Conservation (phyloP, 345 rosid genomes). For the Punica granatum region DNA sequence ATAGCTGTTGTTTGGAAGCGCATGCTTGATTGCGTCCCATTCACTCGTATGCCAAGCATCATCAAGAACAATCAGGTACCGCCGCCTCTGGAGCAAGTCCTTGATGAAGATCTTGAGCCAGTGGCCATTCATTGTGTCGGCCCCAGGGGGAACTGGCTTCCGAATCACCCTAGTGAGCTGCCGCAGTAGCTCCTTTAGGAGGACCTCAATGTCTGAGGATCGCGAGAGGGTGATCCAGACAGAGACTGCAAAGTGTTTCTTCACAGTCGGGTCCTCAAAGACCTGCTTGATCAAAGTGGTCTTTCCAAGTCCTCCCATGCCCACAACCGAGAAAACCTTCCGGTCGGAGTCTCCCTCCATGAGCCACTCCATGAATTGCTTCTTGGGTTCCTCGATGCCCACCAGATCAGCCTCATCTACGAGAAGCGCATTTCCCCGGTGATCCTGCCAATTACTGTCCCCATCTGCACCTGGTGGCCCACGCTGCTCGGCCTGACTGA, state of each 20-base stretch:
- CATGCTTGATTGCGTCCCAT: conserved; percentile 30
- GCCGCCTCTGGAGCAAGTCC: conserved; percentile 14
- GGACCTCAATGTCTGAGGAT: conserved; percentile 16
- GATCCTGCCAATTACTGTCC: conserved; percentile 11
- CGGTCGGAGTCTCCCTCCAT: conserved; percentile 6
- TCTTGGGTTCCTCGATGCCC: conserved; percentile 26
- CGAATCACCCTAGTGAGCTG: conserved; percentile 19
- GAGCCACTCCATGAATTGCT: conserved; percentile 16
- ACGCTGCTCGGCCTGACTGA: conserved; percentile 9
- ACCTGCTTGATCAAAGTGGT: conserved; percentile 35
- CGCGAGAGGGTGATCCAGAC: conserved; percentile 30
- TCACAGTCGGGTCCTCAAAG: conserved; percentile 18
- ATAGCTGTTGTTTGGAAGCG: conserved; percentile 16
- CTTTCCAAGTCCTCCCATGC: conserved; percentile 41
- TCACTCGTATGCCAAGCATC: conserved; percentile 22
- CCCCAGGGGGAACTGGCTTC: conserved; percentile 20
- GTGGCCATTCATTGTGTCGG: conserved; percentile 17
- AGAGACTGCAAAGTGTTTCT: conserved; percentile 14
- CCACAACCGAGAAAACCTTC: conserved; percentile 21
- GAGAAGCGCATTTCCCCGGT: conserved; percentile 24
- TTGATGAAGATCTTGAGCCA: conserved; percentile 17
- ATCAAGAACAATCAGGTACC: conserved; percentile 31
- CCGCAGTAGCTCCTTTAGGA: conserved; percentile 15
- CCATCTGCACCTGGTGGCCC: background rate
- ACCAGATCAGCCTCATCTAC: conserved; percentile 27